Conservation (phyloP, 192 early-diverging fungal species). For the Mortierella hygrophila region DNA sequence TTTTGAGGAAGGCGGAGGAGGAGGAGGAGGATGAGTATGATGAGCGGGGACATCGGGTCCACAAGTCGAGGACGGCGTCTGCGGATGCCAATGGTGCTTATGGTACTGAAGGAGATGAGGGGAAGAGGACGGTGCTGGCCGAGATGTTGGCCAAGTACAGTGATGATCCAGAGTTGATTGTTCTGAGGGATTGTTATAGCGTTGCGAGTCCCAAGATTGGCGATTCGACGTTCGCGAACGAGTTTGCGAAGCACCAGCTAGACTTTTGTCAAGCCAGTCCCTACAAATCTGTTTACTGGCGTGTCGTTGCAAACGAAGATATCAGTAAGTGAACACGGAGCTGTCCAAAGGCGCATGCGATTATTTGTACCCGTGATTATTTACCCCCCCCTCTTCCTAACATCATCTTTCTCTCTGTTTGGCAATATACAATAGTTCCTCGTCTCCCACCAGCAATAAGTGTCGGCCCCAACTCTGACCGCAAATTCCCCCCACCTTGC, state of each 20-base stretch:
- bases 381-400: not conserved
- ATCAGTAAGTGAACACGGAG: slow-evolving; percentile 21
- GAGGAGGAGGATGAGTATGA: not conserved
- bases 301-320: slow-evolving; percentile 62
- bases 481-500: not conserved
- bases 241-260: slow-evolving; percentile 49
- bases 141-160: slow-evolving; percentile 45
- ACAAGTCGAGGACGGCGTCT: not conserved
- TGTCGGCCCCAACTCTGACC: slow-evolving; percentile 13
- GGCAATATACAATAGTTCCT: slow-evolving; percentile 15
- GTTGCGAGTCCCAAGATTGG: slow-evolving; percentile 63
- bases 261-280: slow-evolving; percentile 22
- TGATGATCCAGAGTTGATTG: slow-evolving; percentile 24
- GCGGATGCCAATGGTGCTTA: not conserved
- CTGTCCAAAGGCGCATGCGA: not conserved
- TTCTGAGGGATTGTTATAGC: slow-evolving; percentile 59
- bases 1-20: slow-evolving; percentile 4
- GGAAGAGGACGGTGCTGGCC: slow-evolving; percentile 27
- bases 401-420: not conserved
- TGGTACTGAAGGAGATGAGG: not conserved
- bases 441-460: slow-evolving; percentile 24
- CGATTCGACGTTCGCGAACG: slow-evolving; percentile 62
- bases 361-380: not conserved
- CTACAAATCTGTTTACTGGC: slow-evolving; percentile 59
- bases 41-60: not conserved